A percentile compares a stretch with the other conserved stretches of the same genome.
Evolutionary conservation across 2,329 filamentous ascomycete genomes (phyloP).

Genomic region (Blastomyces gilchristii): DNA sequence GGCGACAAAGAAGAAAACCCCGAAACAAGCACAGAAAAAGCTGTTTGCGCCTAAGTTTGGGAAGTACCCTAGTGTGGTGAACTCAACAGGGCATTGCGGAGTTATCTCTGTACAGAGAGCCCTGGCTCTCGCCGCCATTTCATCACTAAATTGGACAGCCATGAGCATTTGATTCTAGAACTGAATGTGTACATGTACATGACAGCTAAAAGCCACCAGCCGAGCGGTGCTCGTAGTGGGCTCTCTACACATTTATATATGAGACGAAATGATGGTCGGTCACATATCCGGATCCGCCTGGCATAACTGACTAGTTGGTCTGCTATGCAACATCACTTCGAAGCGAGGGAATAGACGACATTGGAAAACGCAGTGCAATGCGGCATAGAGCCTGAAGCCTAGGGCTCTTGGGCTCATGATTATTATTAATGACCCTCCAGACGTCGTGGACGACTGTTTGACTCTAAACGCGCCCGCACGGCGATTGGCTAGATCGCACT

Average conservation of each 20-base stretch:
- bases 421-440: background rate
- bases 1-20: slow-evolving; percentile 39
- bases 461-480: background rate
- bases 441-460: too few species aligned
- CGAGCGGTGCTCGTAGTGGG: background rate
- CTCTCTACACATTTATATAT: background rate
- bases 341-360: background rate
- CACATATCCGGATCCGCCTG: background rate
- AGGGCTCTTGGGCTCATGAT: too few species aligned
- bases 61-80: slow-evolving; percentile 45
- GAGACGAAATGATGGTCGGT: background rate
- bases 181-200: background rate
- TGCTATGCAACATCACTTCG: background rate
- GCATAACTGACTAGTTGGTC: background rate
- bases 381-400: too few species aligned
- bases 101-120: slow-evolving; percentile 10
- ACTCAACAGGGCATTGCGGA: slow-evolving; percentile 34
- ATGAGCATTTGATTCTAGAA: background rate
- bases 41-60: slow-evolving; percentile 43
- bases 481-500: background rate
- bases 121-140: background rate
- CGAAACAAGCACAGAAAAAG: slow-evolving; percentile 45
- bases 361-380: background rate
- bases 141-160: background rate
- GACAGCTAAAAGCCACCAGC: background rate